Percentiles rank a stretch among this genome's conserved stretches.
Evolutionary conservation across 352 stramenopile species (phyloP).

Genomic region (Globisporangium echinulatum): DNA sequence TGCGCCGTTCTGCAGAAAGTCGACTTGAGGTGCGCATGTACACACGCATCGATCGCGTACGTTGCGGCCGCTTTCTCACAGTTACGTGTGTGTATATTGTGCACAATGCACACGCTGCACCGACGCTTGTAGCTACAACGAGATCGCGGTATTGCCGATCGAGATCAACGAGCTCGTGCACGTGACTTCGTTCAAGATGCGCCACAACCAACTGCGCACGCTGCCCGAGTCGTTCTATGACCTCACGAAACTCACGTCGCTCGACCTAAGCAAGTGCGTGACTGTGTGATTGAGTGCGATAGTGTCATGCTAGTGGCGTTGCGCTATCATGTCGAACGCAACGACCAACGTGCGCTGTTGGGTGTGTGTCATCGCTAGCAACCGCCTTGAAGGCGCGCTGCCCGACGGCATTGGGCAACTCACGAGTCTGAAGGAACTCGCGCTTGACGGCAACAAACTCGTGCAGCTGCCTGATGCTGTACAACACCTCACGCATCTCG

Average conservation of each 20-base stretch:
- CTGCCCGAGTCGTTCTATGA: conserved; percentile 54
- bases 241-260: conserved; percentile 43
- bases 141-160: conserved; percentile 45
- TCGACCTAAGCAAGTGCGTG: conserved; percentile 79
- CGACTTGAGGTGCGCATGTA: conserved; percentile 47
- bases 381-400: conserved; percentile 42
- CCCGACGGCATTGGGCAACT: conserved; percentile 42
- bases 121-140: conserved; percentile 51
- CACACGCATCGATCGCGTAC: too few species aligned
- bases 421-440: conserved; percentile 52
- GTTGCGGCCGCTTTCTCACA: neutral
- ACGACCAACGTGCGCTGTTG: neutral
- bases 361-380: conserved; percentile 25
- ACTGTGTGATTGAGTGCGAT: too few species aligned
- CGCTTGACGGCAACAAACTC: conserved; percentile 62
- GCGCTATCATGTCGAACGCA: too few species aligned
- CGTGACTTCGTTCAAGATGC: conserved; percentile 62
- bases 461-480: conserved; percentile 46
- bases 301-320: neutral
- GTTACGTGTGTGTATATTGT: neutral
- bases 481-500: conserved; percentile 32
- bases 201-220: conserved; percentile 52
- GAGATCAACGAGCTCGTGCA: conserved; percentile 42
- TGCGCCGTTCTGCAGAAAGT: conserved; percentile 58
- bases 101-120: neutral